Percentiles rank a stretch among this genome's conserved stretches.
These are phyloP conservation scores for Pseudogymnoascus sp. DNA, from an alignment of 2,329 filamentous ascomycete genomes.

Conservation along the genomic window DNA sequence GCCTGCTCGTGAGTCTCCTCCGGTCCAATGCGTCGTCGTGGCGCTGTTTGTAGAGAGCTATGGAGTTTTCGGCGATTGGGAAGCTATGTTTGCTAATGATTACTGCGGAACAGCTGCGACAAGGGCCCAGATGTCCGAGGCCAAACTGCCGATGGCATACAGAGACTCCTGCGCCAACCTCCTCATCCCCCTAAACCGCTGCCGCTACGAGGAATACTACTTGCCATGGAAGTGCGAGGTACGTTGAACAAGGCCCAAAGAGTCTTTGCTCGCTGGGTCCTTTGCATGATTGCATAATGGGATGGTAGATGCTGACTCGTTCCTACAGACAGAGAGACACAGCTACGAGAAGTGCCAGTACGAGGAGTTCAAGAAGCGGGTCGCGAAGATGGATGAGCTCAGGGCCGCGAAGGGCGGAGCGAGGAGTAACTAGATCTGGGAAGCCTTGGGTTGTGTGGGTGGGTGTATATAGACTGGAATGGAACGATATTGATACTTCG, in stretches of 20 bases:
- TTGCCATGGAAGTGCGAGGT: slow-evolving; percentile 98
- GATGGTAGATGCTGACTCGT: slow-evolving; percentile 13
- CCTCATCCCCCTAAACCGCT: slow-evolving; percentile 90
- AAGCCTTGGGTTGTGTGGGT: slow-evolving; percentile 1
- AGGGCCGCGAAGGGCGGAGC: slow-evolving; percentile 75
- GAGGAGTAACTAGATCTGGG: slow-evolving; percentile 65
- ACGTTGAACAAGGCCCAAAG: slow-evolving; percentile 30
- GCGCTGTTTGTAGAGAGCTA: slow-evolving; percentile 29
- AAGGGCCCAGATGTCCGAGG: slow-evolving; percentile 88
- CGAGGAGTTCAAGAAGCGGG: slow-evolving; percentile 95
- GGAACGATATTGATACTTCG: slow-evolving; percentile 1
- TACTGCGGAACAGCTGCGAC: slow-evolving; percentile 55
- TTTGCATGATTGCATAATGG: not conserved
- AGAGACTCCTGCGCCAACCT: slow-evolving; percentile 93
- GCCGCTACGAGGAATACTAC: slow-evolving; percentile 86
- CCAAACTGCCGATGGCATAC: slow-evolving; percentile 81
- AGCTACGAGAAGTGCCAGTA: slow-evolving; percentile 99
- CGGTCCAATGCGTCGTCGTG: slow-evolving; percentile 4
- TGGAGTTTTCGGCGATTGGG: slow-evolving; percentile 6
- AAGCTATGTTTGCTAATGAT: slow-evolving; percentile 12
- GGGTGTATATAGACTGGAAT: slow-evolving; percentile 19
- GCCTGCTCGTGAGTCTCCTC: slow-evolving; percentile 19
- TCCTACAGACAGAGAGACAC: slow-evolving; percentile 78
- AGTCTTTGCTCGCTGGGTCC: not conserved
- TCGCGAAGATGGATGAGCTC: slow-evolving; percentile 97